These are phyloP conservation scores for Rheum nobile DNA, from an alignment of 148 eudicot genomes.

Conservation along the genomic window DNA sequence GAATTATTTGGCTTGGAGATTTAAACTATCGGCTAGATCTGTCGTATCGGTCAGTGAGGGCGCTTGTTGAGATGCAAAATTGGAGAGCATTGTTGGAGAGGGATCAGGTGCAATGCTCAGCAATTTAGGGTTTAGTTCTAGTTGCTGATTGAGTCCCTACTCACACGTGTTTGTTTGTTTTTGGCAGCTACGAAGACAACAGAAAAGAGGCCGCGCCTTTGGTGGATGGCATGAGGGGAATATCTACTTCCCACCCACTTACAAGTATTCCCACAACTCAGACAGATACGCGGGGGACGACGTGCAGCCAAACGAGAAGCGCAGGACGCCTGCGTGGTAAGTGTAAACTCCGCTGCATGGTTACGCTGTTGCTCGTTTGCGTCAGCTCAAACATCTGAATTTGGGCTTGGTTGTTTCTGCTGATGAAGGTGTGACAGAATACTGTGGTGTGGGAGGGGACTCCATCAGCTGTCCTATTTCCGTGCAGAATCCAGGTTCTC, in stretches of 20 bases:
- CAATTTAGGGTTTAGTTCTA: not conserved
- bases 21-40: conserved; percentile 81
- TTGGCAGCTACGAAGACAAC: conserved; percentile 70
- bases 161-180: not conserved
- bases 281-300: conserved; percentile 88
- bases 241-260: conserved; percentile 95
- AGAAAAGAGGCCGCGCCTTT: conserved; percentile 81
- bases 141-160: not conserved
- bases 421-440: conserved; percentile 75
- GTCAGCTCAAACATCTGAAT: not conserved
- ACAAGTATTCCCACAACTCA: conserved; percentile 86
- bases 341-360: not conserved
- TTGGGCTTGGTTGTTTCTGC: not conserved
- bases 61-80: conserved; percentile 95
- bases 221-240: conserved; percentile 87
- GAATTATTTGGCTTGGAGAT: conserved; percentile 97
- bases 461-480: conserved; percentile 75
- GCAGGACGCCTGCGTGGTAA: conserved; percentile 97
- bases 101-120: conserved; percentile 57
- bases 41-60: conserved; percentile 83
- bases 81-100: conserved; percentile 92
- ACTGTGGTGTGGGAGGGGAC: conserved; percentile 77
- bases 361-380: no score
- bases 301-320: conserved; percentile 73
- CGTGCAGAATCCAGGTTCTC: conserved; percentile 90